Conservation (phyloP, 164 flowering plant species). For the Vitis rotundifolia region DNA sequence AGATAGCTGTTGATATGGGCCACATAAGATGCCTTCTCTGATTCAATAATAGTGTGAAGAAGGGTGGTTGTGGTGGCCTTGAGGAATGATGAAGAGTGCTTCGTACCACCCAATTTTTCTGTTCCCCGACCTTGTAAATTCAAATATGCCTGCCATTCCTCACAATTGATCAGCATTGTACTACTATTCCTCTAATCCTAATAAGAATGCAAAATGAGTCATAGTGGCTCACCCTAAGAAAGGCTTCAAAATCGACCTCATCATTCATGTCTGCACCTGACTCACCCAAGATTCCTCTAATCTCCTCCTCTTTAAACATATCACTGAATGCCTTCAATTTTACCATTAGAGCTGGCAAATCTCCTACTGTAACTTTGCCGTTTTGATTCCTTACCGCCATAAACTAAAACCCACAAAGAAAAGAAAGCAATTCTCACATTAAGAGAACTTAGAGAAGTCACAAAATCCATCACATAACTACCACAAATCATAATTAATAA, state of each 20-base stretch:
- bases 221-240: constrained; percentile 58
- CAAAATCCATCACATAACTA: neutral
- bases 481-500: neutral
- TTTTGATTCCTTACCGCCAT: constrained; percentile 39
- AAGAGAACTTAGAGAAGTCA: neutral
- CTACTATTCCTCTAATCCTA: neutral
- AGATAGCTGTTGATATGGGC: constrained; percentile 86
- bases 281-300: constrained; percentile 45
- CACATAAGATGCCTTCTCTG: constrained; percentile 81
- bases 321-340: constrained; percentile 58
- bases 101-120: constrained; percentile 54
- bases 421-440: neutral
- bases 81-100: constrained; percentile 67
- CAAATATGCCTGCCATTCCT: constrained; percentile 53
- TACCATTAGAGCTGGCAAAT: constrained; percentile 66
- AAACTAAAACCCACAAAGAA: constrained; percentile 40
- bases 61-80: constrained; percentile 80
- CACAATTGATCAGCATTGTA: constrained; percentile 3
- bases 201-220: too few relatives aligned
- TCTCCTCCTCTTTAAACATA: constrained; percentile 59
- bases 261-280: constrained; percentile 35
- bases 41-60: constrained; percentile 74
- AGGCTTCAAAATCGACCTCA: constrained; percentile 80
- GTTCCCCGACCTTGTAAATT: constrained; percentile 60
- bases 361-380: constrained; percentile 54